These are phyloP conservation scores for Lipomyces orientalis DNA, from an alignment of 805 yeast species.

Conservation along the genomic window DNA sequence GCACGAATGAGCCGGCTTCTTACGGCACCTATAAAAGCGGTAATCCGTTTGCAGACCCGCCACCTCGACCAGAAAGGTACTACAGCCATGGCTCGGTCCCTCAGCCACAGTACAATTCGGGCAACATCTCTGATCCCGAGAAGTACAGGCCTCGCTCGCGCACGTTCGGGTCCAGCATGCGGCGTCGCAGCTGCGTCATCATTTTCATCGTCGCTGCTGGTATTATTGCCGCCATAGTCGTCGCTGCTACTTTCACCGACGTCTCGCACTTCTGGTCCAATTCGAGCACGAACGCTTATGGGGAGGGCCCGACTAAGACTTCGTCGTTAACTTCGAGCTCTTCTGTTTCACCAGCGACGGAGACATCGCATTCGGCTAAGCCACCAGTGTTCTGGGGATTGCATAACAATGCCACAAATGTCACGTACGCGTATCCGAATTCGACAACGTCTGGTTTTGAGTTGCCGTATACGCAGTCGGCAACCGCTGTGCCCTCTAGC, in stretches of 20 bases:
- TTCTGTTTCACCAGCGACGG: neutral
- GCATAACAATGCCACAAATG: neutral
- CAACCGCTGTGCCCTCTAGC: neutral
- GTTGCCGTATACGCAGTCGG: neutral
- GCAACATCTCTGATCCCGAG: neutral
- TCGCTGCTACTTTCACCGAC: neutral
- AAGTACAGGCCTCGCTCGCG: neutral
- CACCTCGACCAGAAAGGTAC: neutral
- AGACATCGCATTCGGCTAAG: neutral
- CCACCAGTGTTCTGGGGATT: neutral
- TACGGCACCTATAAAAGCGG: neutral
- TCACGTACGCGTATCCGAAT: neutral
- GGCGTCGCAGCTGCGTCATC: neutral
- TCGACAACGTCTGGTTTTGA: neutral
- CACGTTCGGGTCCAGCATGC: neutral
- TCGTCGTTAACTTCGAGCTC: neutral
- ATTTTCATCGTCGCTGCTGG: neutral
- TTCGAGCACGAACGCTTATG: neutral
- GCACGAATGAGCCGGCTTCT: neutral
- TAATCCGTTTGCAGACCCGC: constrained; percentile 2
- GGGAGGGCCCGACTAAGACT: neutral
- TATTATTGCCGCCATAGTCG: neutral
- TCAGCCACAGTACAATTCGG: neutral
- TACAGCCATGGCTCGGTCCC: neutral
- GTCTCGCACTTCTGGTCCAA: neutral